Evolutionary conservation across 1,284 basidiomycete species (phyloP).

Genomic region (Rhodotorula sp.): DNA sequence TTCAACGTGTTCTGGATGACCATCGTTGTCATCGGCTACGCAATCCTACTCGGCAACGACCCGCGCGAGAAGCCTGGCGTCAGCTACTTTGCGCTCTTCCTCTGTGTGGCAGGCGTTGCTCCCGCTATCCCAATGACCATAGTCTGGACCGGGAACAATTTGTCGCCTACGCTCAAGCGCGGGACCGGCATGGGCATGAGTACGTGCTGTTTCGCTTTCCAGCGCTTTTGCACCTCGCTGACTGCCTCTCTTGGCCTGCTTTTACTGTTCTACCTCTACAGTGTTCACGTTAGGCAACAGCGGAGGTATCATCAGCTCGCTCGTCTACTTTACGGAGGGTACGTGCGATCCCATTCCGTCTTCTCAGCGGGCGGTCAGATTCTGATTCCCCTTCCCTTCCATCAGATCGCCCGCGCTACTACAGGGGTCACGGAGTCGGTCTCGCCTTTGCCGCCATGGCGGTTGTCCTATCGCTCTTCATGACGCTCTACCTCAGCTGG

Average conservation of each 20-base stretch:
- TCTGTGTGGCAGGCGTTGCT: slow-evolving; percentile 35
- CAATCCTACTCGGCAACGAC: slow-evolving; percentile 24
- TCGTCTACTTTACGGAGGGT: slow-evolving; percentile 38
- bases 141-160: slow-evolving; percentile 10
- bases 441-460: slow-evolving; percentile 50
- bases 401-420: slow-evolving; percentile 45
- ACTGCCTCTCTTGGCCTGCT: not conserved
- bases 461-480: slow-evolving; percentile 47
- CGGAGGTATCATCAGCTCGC: slow-evolving; percentile 54
- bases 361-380: not conserved
- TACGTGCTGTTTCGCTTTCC: slow-evolving; percentile 16
- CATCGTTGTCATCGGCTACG: slow-evolving; percentile 31
- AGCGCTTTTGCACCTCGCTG: not conserved
- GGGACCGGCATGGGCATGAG: slow-evolving; percentile 53
- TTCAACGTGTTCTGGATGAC: slow-evolving; percentile 38
- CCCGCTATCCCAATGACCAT: slow-evolving; percentile 17
- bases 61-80: slow-evolving; percentile 14
- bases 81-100: slow-evolving; percentile 40
- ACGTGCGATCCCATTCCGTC: not conserved
- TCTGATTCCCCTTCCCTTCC: not conserved
- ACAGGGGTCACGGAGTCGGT: slow-evolving; percentile 51
- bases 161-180: slow-evolving; percentile 36
- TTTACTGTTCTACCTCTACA: not conserved
- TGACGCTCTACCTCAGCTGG: slow-evolving; percentile 48
- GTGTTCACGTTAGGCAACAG: slow-evolving; percentile 54